Evolutionary conservation across 192 early-diverging fungal genomes (phyloP), one percentile per base, ranked within the genome.

Genomic region (Borealophlyctis nickersoniae): DNA sequence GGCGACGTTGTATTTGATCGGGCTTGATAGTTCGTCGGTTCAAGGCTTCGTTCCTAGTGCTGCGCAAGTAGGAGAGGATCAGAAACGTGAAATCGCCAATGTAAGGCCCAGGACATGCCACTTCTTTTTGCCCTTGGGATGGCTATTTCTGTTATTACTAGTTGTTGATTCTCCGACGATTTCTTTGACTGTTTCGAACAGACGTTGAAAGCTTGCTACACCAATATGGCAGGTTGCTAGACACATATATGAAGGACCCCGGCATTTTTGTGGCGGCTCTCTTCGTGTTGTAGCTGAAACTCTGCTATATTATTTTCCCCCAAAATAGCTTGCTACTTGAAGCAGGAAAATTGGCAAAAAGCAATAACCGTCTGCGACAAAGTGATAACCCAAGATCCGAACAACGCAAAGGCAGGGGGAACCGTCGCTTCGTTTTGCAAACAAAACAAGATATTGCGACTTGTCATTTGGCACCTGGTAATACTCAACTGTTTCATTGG

Each of bases 141-240:
- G n/a, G n/a, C n/a, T n/a, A n/a, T n/a, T n/a, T n/a, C n/a, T n/a
- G n/a, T n/a, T n/a, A n/a, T n/a, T n/a, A n/a, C n/a, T n/a, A n/a
- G n/a, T n/a, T n/a, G n/a, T n/a, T n/a, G n/a, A n/a, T n/a, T n/a
- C n/a, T n/a, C n/a, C n/a, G n/a, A n/a, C n/a, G n/a, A n/a, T n/a
- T n/a, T n/a, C n/a, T n/a, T n/a, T n/a, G n/a, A n/a, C n/a, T n/a
- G n/a, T n/a, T n/a, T n/a, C n/a, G n/a, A n/a, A n/a, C 57, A 78
- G 77, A 75, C 56, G 28, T 26, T 78, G 32, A 63, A 70, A 23
- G 63, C 73, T 13, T 78, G 77, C 59, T 65, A 75, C 60, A 72
- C 60, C 60, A 78, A 78, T 67, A 72, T 78, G 70, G 69, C 77
- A 49, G 73, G 69, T 72, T 36, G n/a, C 58, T 29, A 26, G n/a